Percentiles rank a stretch among this genome's conserved stretches.
Conservation (phyloP, 495 filamentous ascomycete genomes). For the Podospora tetraspora region DNA sequence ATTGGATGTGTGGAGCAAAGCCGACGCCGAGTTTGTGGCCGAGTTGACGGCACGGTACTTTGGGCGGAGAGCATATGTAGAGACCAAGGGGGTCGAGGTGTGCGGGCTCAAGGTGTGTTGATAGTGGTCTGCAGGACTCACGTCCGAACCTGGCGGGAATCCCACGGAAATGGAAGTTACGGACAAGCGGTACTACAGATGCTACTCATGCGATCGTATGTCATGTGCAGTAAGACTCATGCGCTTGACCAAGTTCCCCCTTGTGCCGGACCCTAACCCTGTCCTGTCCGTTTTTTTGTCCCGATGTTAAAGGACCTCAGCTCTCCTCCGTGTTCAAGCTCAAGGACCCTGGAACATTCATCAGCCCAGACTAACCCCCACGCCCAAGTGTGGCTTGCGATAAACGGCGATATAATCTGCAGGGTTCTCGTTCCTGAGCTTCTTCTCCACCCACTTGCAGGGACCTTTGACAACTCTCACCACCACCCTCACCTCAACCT, state of each 20-base stretch:
- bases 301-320: neutral
- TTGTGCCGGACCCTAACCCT: neutral
- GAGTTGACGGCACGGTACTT: constrained; percentile 68
- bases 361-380: neutral
- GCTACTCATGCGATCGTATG: neutral
- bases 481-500: neutral
- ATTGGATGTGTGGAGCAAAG: constrained; percentile 77
- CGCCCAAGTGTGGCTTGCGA: neutral
- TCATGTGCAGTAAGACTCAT: neutral
- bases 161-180: neutral
- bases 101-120: constrained; percentile 77
- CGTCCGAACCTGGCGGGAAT: too few species aligned
- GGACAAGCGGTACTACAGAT: neutral
- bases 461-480: neutral
- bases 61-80: constrained; percentile 59
- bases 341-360: neutral
- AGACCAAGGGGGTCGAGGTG: constrained; percentile 67
- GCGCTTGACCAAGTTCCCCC: neutral
- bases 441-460: neutral
- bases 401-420: neutral
- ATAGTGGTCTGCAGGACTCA: neutral
- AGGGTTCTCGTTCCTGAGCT: too few species aligned
- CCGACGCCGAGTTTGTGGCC: constrained; percentile 67
- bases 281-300: neutral
- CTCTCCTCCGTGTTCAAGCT: neutral